Evolutionary conservation across 768 basidiomycete species (phyloP).

Genomic region (Rickenella mellea): DNA sequence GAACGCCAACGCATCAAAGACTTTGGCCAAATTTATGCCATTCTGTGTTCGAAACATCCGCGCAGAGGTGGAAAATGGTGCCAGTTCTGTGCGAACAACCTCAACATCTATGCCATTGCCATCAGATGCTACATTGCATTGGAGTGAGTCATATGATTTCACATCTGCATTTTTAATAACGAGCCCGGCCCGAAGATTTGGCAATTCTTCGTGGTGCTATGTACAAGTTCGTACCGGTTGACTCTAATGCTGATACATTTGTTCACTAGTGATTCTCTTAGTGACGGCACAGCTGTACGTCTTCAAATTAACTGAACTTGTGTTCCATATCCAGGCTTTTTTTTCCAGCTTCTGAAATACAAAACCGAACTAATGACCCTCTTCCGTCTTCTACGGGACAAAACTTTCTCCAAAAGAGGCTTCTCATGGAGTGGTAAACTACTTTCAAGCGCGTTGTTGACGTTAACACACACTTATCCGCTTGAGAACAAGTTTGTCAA

Average conservation of each 20-base stretch:
- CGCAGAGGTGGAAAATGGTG: constrained; percentile 76
- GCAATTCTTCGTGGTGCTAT: constrained; percentile 74
- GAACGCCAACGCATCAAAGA: constrained; percentile 69
- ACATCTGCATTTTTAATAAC: constrained; percentile 2
- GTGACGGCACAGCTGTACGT: constrained; percentile 55
- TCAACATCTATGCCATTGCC: constrained; percentile 56
- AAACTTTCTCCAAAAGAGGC: constrained; percentile 71
- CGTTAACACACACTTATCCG: constrained; percentile 74
- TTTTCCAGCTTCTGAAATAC: constrained; percentile 51
- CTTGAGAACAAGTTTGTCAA: constrained; percentile 78
- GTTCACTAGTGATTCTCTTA: constrained; percentile 19
- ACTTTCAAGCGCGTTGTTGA: constrained; percentile 59
- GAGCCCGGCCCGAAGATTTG: constrained; percentile 37
- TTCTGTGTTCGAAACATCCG: constrained; percentile 64
- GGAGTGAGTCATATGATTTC: constrained; percentile 44
- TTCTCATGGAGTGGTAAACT: constrained; percentile 77
- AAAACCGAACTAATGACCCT: constrained; percentile 51
- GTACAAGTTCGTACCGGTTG: constrained; percentile 47
- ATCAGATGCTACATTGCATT: constrained; percentile 80
- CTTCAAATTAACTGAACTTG: not conserved
- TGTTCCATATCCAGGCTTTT: not conserved
- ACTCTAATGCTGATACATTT: not conserved
- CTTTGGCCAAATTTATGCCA: constrained; percentile 68
- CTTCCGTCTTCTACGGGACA: constrained; percentile 54
- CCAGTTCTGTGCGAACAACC: constrained; percentile 65